Evolutionary conservation across 1,284 basidiomycete genomes (phyloP).

Genomic region (Malassezia dermatis): DNA sequence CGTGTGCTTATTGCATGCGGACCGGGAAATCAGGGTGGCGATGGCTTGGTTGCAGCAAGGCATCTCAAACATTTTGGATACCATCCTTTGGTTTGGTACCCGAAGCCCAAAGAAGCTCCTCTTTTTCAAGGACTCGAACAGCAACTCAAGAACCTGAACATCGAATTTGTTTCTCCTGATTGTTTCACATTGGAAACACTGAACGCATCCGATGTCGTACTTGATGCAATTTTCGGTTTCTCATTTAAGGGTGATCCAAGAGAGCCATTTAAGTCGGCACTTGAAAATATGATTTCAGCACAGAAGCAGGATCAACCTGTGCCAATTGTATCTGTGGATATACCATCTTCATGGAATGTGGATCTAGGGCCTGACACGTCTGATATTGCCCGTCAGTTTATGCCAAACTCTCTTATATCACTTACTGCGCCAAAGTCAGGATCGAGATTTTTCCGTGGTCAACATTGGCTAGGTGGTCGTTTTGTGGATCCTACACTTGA

Average conservation of each 20-base stretch:
- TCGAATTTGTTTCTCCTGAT: constrained; percentile 53
- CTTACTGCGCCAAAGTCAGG: constrained; percentile 91
- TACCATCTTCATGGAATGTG: constrained; percentile 92
- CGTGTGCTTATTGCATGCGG: constrained; percentile 81
- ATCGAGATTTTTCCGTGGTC: constrained; percentile 58
- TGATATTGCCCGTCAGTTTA: constrained; percentile 51
- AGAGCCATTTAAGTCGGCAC: constrained; percentile 68
- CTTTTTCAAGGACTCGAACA: constrained; percentile 58
- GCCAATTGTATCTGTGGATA: constrained; percentile 59
- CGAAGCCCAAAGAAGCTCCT: constrained; percentile 37
- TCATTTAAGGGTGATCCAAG: constrained; percentile 72
- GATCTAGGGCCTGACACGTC: constrained; percentile 55
- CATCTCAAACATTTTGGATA: constrained; percentile 57
- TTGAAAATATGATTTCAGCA: constrained; percentile 56
- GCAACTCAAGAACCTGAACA: constrained; percentile 78
- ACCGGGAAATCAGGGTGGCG: constrained; percentile 75
- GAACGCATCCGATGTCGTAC: constrained; percentile 63
- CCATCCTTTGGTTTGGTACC: constrained; percentile 37
- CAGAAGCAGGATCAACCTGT: background rate
- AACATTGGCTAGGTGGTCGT: constrained; percentile 85
- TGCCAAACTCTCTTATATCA: constrained; percentile 72
- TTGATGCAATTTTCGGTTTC: constrained; percentile 96
- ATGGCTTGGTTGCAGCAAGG: constrained; percentile 88
- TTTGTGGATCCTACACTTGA: constrained; percentile 59
- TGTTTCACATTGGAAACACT: constrained; percentile 54